phyloP scores from a whole-genome alignment of 2,329 filamentous ascomycete genomes.

The Tolypocladium cylindrosporum region DNA sequence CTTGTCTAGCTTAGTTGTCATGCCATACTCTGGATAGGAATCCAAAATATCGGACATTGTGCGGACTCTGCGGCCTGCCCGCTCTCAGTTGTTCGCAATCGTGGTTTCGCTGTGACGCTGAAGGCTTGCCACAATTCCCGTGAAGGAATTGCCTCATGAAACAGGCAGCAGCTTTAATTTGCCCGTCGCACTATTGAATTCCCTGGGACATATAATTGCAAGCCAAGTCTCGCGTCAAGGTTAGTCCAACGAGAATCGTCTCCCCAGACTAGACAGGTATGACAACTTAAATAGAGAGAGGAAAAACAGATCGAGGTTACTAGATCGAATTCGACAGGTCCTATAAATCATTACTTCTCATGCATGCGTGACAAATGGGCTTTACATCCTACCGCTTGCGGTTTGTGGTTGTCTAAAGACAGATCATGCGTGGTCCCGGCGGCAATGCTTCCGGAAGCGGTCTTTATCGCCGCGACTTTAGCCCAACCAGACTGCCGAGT shows the following conservation, averaged over 20 bases:
- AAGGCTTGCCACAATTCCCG: background rate
- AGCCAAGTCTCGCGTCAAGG: background rate
- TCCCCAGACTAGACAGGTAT: background rate
- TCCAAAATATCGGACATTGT: conserved; percentile 4
- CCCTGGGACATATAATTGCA: background rate
- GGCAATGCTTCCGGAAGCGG: background rate
- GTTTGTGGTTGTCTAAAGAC: background rate
- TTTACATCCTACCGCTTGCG: background rate
- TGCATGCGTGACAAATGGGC: background rate
- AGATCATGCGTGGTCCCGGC: background rate
- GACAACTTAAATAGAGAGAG: background rate
- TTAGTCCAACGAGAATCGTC: background rate
- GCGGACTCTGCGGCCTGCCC: background rate
- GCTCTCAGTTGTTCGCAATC: background rate
- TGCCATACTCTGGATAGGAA: conserved; percentile 22
- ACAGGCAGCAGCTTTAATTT: no score
- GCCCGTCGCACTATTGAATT: no score
- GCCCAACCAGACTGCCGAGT: no score
- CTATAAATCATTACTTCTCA: background rate
- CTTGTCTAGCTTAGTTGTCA: conserved; percentile 18
- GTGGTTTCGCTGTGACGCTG: background rate
- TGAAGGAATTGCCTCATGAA: no score
- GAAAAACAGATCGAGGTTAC: background rate
- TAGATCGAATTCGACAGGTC: background rate
- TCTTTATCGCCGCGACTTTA: background rate